phyloP scores from a whole-genome alignment of 1,139 yeast genomes.

The Blastobotrys serpentis region DNA sequence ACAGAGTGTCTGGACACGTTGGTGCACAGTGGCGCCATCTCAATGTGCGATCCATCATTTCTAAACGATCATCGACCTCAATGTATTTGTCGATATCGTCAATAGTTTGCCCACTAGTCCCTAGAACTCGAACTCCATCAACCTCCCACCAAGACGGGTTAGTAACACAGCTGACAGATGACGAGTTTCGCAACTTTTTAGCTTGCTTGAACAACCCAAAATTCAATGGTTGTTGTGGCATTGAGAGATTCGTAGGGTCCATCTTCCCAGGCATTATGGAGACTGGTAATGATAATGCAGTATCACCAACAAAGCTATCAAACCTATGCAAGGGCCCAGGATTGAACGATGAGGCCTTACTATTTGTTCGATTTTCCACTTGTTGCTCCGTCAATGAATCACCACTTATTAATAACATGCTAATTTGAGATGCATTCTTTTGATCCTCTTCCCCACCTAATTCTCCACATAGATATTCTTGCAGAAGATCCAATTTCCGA shows the following conservation, averaged over 20 bases:
- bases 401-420: slow-evolving; percentile 71
- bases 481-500: slow-evolving; percentile 51
- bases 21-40: slow-evolving; percentile 89
- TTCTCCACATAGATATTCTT: slow-evolving; percentile 72
- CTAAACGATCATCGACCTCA: slow-evolving; percentile 42
- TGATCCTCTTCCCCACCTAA: slow-evolving; percentile 45
- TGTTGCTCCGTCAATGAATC: slow-evolving; percentile 53
- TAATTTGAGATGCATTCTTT: slow-evolving; percentile 38
- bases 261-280: slow-evolving; percentile 78
- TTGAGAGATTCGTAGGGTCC: slow-evolving; percentile 79
- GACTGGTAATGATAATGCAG: slow-evolving; percentile 62
- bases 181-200: slow-evolving; percentile 23
- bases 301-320: slow-evolving; percentile 59
- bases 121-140: slow-evolving; percentile 58
- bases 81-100: slow-evolving; percentile 69
- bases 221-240: slow-evolving; percentile 92
- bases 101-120: slow-evolving; percentile 82
- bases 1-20: slow-evolving; percentile 93
- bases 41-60: slow-evolving; percentile 65
- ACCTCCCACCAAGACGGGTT: slow-evolving; percentile 74
- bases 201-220: slow-evolving; percentile 61
- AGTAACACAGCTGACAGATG: slow-evolving; percentile 45
- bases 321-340: slow-evolving; percentile 41
- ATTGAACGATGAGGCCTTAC: slow-evolving; percentile 28
- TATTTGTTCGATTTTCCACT: slow-evolving; percentile 26